These are phyloP conservation scores for Hyphodiscus sp. DNA, from an alignment of 2,329 filamentous ascomycete species.

Conservation along the genomic window DNA sequence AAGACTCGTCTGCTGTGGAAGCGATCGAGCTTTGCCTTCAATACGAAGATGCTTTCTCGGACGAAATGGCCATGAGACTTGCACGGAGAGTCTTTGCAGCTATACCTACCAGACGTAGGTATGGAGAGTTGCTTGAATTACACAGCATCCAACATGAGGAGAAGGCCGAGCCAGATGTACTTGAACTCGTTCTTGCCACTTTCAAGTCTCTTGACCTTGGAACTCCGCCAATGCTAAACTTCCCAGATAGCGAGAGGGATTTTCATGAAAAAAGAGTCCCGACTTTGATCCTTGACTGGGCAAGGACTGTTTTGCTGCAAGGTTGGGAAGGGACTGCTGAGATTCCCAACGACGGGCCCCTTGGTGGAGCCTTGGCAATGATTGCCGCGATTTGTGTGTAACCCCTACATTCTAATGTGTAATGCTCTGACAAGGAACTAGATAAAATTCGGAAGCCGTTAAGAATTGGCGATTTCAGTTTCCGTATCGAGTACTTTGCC, in stretches of 20 bases:
- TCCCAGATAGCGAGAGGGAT: constrained; percentile 44
- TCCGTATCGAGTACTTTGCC: constrained; percentile 68
- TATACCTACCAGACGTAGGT: constrained; percentile 34
- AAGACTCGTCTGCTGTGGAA: constrained; percentile 40
- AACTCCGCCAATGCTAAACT: constrained; percentile 35
- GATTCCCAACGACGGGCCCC: constrained; percentile 61
- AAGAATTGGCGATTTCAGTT: constrained; percentile 61
- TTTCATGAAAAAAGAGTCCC: constrained; percentile 52
- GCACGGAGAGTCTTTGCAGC: constrained; percentile 53
- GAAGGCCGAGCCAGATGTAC: constrained; percentile 17
- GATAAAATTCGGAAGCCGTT: constrained; percentile 58
- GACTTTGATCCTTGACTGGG: constrained; percentile 61
- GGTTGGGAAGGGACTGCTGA: constrained; percentile 75
- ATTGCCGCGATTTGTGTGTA: constrained; percentile 65
- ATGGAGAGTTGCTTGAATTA: constrained; percentile 25
- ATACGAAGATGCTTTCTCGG: constrained; percentile 57
- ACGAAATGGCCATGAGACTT: constrained; percentile 52
- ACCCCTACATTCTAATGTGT: not conserved
- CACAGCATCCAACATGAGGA: constrained; percentile 21
- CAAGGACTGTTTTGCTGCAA: constrained; percentile 65
- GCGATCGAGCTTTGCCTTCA: constrained; percentile 46
- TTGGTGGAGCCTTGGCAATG: constrained; percentile 71
- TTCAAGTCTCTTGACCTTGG: constrained; percentile 35
- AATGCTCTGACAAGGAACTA: constrained; percentile 24
- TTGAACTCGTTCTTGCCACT: constrained; percentile 31